Evolutionary conservation across 306 rosid species (phyloP), one percentile per base, ranked within the genome.

Genomic region (Gillenia trifoliata): DNA sequence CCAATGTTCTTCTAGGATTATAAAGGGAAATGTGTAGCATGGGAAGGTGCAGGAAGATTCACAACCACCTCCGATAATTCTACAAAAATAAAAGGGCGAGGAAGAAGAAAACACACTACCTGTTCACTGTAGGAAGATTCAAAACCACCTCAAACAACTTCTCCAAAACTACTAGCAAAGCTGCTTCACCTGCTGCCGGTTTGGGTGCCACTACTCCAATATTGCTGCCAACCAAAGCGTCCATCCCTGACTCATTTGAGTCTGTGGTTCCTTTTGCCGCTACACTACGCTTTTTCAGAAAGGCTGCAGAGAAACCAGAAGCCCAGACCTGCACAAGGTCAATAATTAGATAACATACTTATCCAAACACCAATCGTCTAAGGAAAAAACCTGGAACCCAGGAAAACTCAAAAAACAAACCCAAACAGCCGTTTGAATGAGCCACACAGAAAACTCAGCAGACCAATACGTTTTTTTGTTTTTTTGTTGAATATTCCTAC

Each of bases 251-350:
- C 43, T 81, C 87, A 68, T 78, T 76, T 2, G 86, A 68, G 75
- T 78, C 66, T 7, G 43, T 47, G 52, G 68, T 71, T 71, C 98
- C 93, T 79, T 89, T 92, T 52, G 98, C 86, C 72, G 96, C 95
- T 25, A 90, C 84, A 64, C 99, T 95, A 28, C 61, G 87, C 86
- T 92, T 95, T 84, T 95, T 95, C 56, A 95, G 85, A 73, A 95
- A 87, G 3, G 99, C 98, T 72, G 99, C 97, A 63, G 98, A 90
- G 91, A 95, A 95, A 76, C 99, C 99, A 45, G 97, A 95, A 62
- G 99, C 99, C 97, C 97, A 95, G 36, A 95, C 97, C 99, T 95
- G 78, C 45, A 68, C 64, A 70, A 68, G 77, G 81, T 29, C 74
- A 77, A 54, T 68, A 33, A 71, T 47, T 71, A 31, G 45, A 70